Base-by-base conservation (phyloP, 2,329 filamentous ascomycete genomes). In the Stemphylium vesicarium region DNA sequence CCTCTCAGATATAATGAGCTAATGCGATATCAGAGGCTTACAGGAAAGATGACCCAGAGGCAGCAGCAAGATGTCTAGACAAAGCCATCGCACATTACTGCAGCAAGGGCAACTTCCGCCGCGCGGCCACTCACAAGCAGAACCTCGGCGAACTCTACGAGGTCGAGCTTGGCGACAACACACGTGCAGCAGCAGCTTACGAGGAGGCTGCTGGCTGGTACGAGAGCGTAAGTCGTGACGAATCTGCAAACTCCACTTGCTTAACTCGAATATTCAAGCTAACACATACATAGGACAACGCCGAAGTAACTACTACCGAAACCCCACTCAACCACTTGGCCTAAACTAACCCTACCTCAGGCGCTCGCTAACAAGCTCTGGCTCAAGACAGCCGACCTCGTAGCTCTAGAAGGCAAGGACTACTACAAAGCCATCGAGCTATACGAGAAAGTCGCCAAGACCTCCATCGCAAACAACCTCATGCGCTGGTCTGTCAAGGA, bases 121-220 rank as follows among this genome's bases (percentile, higher is more conserved):
- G 94, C 52, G 94, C 95, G 12, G 95, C 95, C 10, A 90, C 90
- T 20, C 89, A 96, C 75, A 91, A 96, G 81, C 91, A 98, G 78
- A 89, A 90, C 60, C 80, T 96, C 56, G 95, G 88, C 15, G 92
- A 97, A 72, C 79, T 96, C 22, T 94, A 89, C 69, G 93, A 98
- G 80, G 81, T 86, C 33, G 91, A 96, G 66, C 75, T 96, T 15
- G 87, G 87, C 8, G 91, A 97, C 75, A 81, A 84, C 63, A 89
- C 90, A 78, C 84, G 84, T 60, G 94, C 95, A 9, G 83, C 94
- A 53, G 88, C 91, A 62, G 87, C 88, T 61, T 98, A 96, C 73
- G 90, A 96, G 76, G 84, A 88, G 54, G 92, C 94, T 20, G 93
- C 92, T 3, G 85, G 87, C 44, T 96, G 93, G 92, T 97, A 92